Evolutionary conservation across 495 filamentous ascomycete genomes (phyloP), one percentile per base, ranked within the genome.

Genomic region (Aspergillus homomorphus): DNA sequence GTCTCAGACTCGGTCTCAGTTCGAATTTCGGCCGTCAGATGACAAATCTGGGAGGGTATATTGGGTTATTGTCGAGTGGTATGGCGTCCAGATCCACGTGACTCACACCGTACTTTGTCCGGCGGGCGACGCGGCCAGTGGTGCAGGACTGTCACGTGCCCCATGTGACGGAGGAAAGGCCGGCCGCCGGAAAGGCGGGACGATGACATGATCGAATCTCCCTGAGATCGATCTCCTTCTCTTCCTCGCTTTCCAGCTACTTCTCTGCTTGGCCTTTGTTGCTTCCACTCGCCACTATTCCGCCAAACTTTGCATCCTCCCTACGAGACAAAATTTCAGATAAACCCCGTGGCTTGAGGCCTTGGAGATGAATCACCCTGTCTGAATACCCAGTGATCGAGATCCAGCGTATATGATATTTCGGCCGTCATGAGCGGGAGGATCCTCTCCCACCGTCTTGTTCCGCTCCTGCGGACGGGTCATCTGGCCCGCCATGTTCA

Each of bases 381-480:
- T 2, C 12, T 14, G 10, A 38, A 9, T 38, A 28, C 53, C 30
- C 46, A 22, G 41, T 33, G 53, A 56, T 60, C 60, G 57, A 38
- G 63, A 63, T n/a, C n/a, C n/a, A 62, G 57, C 73, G 66, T 65
- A 76, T 79, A 75, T 66, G 68, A 73, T 38, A 38, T 66, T 58
- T 63, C 66, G 61, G 64, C 58, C 71, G 67, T 68, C 70, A 93
- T 93, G 89, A 92, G 88, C 80, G 88, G 87, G 77, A 87, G 89
- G 80, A 84, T 92, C 53, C 80, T 90, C 77, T 84, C 86, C 72
- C 83, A 87, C 61, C 84, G 87, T 74, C 83, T 87, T 57, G 79
- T 83, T 71, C 84, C 86, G 73, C 74, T 84, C 56, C 73, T 84
- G 73, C 84, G 85, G 68, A 82, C 82, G 67, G 75, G 78, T 65